Base-by-base conservation (phyloP, 176 grass and related monocot species). In the Coix lacrymajobi region DNA sequence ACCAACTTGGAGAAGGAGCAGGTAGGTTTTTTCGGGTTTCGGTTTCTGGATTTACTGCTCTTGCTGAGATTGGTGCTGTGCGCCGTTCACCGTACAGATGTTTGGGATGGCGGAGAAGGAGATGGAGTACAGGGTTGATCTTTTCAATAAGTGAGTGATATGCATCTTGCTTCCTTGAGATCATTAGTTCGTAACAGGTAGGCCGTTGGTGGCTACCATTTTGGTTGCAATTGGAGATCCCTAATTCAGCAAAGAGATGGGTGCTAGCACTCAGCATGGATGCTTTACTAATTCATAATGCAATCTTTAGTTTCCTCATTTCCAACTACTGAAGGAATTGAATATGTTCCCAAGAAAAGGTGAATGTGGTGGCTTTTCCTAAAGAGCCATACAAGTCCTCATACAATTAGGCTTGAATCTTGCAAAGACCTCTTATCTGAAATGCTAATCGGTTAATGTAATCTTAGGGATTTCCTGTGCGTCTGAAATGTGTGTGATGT, bases 101-200 rank as follows among this genome's bases (percentile, higher is more conserved):
- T 90, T 99, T 71, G 91, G 87, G 52, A 94, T 99, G 87, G 91
- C 93, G 41, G 93, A 94, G 84, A 94, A 90, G 88, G 97, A 99
- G 85, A 99, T 99, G 97, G 97, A 99, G 49, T 99, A 99, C 81
- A 90, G 91, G 82, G 97, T 99, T 64, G 97, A 99, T 43, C 93
- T 96, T 63, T 99, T 96, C 84, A 99, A 96, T 57, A 77, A 81
- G 93, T 96, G 49, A 85, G 60, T 73, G 49, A 26, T 76, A 25
- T 37, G 6, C n/a, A 11, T 30, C 16, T 76, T 64, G 3, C 0
- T 40, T 51, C 6, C 19, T 31, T 68, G 44, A 46, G 34, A 76
- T 65, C 44, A 30, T 3, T 57, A 72, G 17, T 71, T 26, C 54
- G 22, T 11, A 36, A 73, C 13, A 34, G 34, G 28, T 60, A n/a